phyloP scores from a whole-genome alignment of 2,329 filamentous ascomycete genomes.

The Alternaria brassicicola region DNA sequence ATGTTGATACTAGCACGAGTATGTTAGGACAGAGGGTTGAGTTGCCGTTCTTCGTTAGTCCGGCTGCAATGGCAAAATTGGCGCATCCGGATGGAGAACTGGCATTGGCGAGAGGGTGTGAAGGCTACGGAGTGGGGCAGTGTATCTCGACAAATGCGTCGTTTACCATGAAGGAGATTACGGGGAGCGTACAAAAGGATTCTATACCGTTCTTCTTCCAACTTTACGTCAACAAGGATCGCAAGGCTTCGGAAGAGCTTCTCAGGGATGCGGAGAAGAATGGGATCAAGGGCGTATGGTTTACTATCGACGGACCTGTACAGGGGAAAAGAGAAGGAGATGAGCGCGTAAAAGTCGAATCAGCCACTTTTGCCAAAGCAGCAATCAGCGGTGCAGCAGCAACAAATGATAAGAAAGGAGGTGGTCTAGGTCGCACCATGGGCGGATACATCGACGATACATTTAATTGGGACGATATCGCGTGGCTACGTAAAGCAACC shows the following conservation, averaged over 20 bases:
- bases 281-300: constrained; percentile 25
- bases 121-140: constrained; percentile 35
- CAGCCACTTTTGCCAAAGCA: constrained; percentile 27
- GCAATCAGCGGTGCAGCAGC: constrained; percentile 57
- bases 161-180: constrained; percentile 32
- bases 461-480: constrained; percentile 43
- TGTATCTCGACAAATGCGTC: constrained; percentile 29
- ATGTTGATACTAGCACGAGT: constrained; percentile 18
- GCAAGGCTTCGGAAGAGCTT: constrained; percentile 16
- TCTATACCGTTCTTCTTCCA: constrained; percentile 32
- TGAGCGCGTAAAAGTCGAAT: constrained; percentile 40
- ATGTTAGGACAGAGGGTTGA: constrained; percentile 28
- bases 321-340: constrained; percentile 35
- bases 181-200: constrained; percentile 6
- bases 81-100: constrained; percentile 40
- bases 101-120: constrained; percentile 36
- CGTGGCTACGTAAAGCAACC: constrained; percentile 46
- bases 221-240: constrained; percentile 34
- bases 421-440: constrained; percentile 63
- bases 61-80: constrained; percentile 37
- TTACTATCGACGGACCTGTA: constrained; percentile 35
- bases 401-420: constrained; percentile 61
- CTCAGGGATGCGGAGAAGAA: constrained; percentile 24
- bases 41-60: constrained; percentile 39
- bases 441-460: constrained; percentile 56